Conservation (phyloP, 2,329 filamentous ascomycete species). For the Curvularia lunata region DNA sequence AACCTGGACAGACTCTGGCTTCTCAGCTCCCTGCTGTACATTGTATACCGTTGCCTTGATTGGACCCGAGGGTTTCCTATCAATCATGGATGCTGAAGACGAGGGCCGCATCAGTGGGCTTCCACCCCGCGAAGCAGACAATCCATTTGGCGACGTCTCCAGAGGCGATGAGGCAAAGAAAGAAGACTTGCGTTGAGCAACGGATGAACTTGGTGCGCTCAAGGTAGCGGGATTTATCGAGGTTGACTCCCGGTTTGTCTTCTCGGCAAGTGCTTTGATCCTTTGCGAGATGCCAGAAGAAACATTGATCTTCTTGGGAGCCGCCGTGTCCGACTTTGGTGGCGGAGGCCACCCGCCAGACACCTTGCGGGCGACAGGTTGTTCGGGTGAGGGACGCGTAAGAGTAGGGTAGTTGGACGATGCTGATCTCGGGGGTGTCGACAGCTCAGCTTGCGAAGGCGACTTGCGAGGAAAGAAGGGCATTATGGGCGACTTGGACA, state of each 20-base stretch:
- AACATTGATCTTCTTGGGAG: conserved; percentile 77
- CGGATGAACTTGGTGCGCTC: conserved; percentile 36
- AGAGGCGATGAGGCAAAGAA: conserved; percentile 46
- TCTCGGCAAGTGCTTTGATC: conserved; percentile 89
- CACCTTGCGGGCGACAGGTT: conserved; percentile 29
- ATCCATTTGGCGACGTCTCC: conserved; percentile 35
- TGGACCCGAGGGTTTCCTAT: conserved; percentile 30
- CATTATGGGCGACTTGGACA: conserved; percentile 79
- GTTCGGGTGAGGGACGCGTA: conserved; percentile 39
- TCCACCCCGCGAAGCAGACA: conserved; percentile 38
- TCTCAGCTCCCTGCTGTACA: conserved; percentile 48
- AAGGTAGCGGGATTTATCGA: conserved; percentile 31
- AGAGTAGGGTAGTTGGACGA: conserved; percentile 46
- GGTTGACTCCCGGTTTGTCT: conserved; percentile 60
- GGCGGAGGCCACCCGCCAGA: conserved; percentile 44
- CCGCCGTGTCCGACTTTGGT: conserved; percentile 33
- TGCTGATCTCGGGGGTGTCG: conserved; percentile 39
- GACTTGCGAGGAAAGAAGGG: conserved; percentile 61
- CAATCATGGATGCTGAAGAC: conserved; percentile 38
- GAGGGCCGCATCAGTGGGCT: conserved; percentile 37
- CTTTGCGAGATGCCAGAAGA: conserved; percentile 91
- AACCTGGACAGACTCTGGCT: conserved; percentile 82
- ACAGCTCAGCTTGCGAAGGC: conserved; percentile 30
- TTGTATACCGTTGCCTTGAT: conserved; percentile 49
- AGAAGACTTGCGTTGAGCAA: conserved; percentile 49